Evolutionary conservation across 202 grass and related monocot genomes (phyloP).

Genomic region (Bolboschoenoplectus hybrid): DNA sequence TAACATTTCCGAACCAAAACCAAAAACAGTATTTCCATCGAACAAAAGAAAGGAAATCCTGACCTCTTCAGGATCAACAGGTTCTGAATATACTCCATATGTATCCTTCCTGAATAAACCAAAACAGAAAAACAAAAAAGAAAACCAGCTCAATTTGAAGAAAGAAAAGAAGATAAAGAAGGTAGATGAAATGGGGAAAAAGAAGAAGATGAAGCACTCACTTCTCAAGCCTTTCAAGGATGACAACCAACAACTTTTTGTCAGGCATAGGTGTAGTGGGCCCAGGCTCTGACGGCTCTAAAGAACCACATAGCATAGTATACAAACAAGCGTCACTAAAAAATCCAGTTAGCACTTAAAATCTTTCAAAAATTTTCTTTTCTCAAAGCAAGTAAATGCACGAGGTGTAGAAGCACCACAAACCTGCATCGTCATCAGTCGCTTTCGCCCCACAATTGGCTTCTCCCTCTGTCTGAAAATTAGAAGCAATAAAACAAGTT

Average conservation of each 20-base stretch:
- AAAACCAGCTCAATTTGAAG: not conserved
- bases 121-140: slow-evolving; percentile 38
- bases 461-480: slow-evolving; percentile 55
- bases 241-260: slow-evolving; percentile 88
- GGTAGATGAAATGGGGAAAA: not conserved
- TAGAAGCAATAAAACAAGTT: slow-evolving; percentile 32
- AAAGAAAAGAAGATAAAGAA: not conserved
- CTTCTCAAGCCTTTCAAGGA: slow-evolving; percentile 93
- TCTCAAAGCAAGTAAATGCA: slow-evolving; percentile 58
- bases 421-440: slow-evolving; percentile 72
- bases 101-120: slow-evolving; percentile 76
- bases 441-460: slow-evolving; percentile 65
- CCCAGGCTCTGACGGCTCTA: slow-evolving; percentile 75
- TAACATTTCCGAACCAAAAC: slow-evolving; percentile 30
- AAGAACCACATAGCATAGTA: slow-evolving; percentile 43
- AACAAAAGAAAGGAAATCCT: slow-evolving; percentile 30
- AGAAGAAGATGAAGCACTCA: slow-evolving; percentile 51
- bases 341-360: slow-evolving; percentile 37
- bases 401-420: slow-evolving; percentile 44
- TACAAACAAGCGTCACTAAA: slow-evolving; percentile 51
- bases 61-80: slow-evolving; percentile 85
- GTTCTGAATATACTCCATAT: slow-evolving; percentile 76
- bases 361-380: not conserved
- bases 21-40: slow-evolving; percentile 29
- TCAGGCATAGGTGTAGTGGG: slow-evolving; percentile 89